phyloP scores from a whole-genome alignment of 176 grass and related monocot genomes.

The Musa schizocarpa region DNA sequence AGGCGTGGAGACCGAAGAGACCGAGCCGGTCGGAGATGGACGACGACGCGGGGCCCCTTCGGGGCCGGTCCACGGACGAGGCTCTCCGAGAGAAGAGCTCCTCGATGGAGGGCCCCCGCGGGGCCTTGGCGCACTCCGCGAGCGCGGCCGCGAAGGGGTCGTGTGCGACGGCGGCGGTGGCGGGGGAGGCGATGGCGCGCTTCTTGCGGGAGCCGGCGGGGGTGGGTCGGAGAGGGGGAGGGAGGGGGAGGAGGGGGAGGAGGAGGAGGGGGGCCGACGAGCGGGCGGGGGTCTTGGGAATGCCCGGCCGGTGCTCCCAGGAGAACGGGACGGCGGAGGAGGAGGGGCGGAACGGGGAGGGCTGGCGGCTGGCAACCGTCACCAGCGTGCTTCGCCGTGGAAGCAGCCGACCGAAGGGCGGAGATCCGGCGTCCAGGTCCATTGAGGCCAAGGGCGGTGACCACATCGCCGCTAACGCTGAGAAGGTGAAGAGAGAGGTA shows the following conservation, averaged over 20 bases:
- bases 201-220: background rate
- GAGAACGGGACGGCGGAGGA: slow-evolving; percentile 14
- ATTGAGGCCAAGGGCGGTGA: background rate
- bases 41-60: background rate
- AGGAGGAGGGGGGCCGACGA: background rate
- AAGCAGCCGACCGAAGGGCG: background rate
- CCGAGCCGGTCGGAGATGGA: background rate
- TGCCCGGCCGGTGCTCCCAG: slow-evolving; percentile 3
- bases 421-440: background rate
- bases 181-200: background rate
- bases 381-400: background rate
- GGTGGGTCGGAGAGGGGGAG: slow-evolving; percentile 9
- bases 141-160: slow-evolving; percentile 16
- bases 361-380: background rate
- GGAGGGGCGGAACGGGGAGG: background rate
- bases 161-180: background rate
- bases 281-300: slow-evolving; percentile 3
- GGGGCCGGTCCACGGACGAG: background rate
- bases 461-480: background rate
- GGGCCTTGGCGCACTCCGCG: slow-evolving; percentile 1
- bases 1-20: background rate
- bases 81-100: background rate
- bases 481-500: too few species aligned
- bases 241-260: background rate
- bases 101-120: slow-evolving; percentile 2